These are phyloP conservation scores for Fusarium verticillioides DNA, from an alignment of 2,329 filamentous ascomycete genomes.

Conservation along the genomic window DNA sequence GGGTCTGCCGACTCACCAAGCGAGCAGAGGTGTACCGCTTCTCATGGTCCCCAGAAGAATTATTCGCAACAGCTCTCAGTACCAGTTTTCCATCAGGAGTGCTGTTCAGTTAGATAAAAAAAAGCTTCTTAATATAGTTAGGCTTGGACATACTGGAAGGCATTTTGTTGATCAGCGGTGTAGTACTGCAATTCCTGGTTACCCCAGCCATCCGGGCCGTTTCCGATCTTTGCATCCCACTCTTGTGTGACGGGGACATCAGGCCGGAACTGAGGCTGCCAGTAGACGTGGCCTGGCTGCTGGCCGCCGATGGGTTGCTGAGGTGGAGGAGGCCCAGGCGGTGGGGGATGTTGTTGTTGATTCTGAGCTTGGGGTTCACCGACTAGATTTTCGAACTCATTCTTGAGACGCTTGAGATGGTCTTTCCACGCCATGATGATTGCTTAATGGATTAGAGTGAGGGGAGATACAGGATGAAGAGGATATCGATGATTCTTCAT, in stretches of 20 bases:
- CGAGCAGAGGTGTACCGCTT: conserved; percentile 65
- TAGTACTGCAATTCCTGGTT: conserved; percentile 71
- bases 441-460: no score
- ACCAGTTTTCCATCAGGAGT: conserved; percentile 63
- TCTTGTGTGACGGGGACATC: conserved; percentile 59
- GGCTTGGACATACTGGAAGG: conserved; percentile 58
- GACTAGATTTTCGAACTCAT: conserved; percentile 52
- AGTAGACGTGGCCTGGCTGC: conserved; percentile 55
- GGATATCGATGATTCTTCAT: background rate
- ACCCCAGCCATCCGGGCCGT: conserved; percentile 69
- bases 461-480: no score
- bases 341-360: conserved; percentile 36
- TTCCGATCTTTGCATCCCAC: conserved; percentile 65
- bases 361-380: conserved; percentile 42
- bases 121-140: background rate
- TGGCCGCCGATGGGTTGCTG: conserved; percentile 35
- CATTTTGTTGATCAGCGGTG: conserved; percentile 59
- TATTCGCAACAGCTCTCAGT: conserved; percentile 60
- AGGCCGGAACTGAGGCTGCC: conserved; percentile 62
- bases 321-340: conserved; percentile 34
- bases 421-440: conserved; percentile 51
- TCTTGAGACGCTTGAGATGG: conserved; percentile 53
- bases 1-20: conserved; percentile 63
- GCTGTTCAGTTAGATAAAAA: conserved; percentile 36
- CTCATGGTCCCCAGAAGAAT: conserved; percentile 47